Conservation (phyloP, 345 rosid species). For the Anacardium occidentale region DNA sequence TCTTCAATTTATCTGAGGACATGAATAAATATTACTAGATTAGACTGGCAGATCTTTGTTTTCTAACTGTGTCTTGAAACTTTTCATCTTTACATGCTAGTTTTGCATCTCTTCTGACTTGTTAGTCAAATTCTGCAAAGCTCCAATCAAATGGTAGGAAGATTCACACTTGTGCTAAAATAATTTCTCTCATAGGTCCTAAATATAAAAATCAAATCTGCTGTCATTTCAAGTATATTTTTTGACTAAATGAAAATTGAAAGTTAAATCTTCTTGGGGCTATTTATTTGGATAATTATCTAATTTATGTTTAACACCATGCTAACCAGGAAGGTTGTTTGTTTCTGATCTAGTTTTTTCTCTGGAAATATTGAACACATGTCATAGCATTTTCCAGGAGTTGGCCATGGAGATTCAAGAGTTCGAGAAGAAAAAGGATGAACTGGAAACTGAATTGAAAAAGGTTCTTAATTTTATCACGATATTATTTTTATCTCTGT, state of each 20-base stretch:
- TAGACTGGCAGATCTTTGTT: neutral
- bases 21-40: neutral
- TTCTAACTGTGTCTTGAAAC: neutral
- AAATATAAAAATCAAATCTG: neutral
- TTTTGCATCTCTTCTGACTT: neutral
- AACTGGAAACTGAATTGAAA: slow-evolving; percentile 75
- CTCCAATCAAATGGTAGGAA: slow-evolving; percentile 1
- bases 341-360: neutral
- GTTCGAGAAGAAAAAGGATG: slow-evolving; percentile 66
- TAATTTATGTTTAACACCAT: neutral
- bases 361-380: slow-evolving; percentile 17
- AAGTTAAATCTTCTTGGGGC: neutral
- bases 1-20: neutral
- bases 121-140: slow-evolving; percentile 1
- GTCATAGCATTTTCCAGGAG: slow-evolving; percentile 49
- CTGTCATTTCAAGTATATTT: neutral
- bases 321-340: neutral
- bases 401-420: slow-evolving; percentile 50
- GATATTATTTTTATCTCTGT: neutral
- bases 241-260: neutral
- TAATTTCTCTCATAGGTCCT: neutral
- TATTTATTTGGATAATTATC: neutral
- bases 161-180: neutral
- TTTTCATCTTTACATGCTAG: neutral
- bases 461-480: slow-evolving; percentile 31